phyloP scores from a whole-genome alignment of 1,139 yeast species.

The Suhomyces bolitotheri region DNA sequence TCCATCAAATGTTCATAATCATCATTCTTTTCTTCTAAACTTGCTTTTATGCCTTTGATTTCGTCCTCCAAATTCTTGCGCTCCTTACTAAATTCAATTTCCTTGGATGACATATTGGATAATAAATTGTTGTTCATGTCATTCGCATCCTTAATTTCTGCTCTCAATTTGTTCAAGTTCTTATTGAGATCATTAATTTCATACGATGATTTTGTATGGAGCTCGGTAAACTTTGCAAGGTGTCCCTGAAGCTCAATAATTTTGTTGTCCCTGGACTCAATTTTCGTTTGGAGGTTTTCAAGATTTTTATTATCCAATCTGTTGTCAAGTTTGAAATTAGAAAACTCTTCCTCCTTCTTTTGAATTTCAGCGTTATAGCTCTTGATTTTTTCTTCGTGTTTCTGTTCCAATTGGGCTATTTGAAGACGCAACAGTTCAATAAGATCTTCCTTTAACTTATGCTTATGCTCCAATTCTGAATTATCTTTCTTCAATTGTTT shows the following conservation, averaged over 20 bases:
- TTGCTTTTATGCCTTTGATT: conserved; percentile 39
- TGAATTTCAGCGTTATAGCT: conserved; percentile 5
- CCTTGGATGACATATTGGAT: conserved; percentile 67
- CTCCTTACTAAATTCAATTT: conserved; percentile 57
- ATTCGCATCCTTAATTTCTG: conserved; percentile 32
- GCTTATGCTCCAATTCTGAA: conserved; percentile 3
- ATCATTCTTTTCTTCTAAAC: conserved; percentile 39
- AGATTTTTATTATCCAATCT: conserved; percentile 33
- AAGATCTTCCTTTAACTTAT: conserved; percentile 27
- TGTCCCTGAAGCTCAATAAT: conserved; percentile 32
- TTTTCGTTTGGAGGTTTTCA: conserved; percentile 21
- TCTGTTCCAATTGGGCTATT: conserved; percentile 1
- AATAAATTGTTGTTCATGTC: conserved; percentile 60
- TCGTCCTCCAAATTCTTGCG: conserved; percentile 51
- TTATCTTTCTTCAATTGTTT: conserved; percentile 7
- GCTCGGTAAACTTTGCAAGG: conserved; percentile 20
- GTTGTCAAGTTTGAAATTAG: conserved; percentile 7
- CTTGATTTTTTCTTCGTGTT: neutral
- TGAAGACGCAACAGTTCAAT: conserved; percentile 33
- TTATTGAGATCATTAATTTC: conserved; percentile 23
- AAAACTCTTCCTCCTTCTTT: conserved; percentile 11
- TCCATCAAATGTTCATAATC: conserved; percentile 56
- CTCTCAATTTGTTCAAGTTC: conserved; percentile 25
- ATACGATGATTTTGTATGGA: conserved; percentile 17
- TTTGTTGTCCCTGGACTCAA: conserved; percentile 31